Evolutionary conservation across 164 flowering plant genomes (phyloP).

Genomic region (Chimonanthus praecox): DNA sequence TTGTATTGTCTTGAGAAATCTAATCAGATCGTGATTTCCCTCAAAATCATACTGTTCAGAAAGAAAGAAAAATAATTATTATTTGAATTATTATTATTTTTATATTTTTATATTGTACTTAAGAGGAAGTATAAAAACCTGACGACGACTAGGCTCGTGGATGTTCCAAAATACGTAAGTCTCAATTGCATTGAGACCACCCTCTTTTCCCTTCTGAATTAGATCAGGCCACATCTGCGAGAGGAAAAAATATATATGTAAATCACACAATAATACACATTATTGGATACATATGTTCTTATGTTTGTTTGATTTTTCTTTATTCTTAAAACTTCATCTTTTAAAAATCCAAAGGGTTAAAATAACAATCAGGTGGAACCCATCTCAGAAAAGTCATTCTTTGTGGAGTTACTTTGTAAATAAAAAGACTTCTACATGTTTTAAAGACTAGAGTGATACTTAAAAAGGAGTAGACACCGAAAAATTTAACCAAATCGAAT

Average conservation of each 20-base stretch:
- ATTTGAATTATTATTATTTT: no score
- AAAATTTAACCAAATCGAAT: not conserved
- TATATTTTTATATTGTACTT: no score
- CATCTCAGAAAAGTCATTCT: no score
- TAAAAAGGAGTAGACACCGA: not conserved
- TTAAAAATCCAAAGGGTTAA: no score
- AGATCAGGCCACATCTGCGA: constrained; percentile 16
- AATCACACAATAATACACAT: no score
- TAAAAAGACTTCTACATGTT: not conserved
- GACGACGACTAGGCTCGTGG: constrained; percentile 15
- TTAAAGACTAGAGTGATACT: not conserved
- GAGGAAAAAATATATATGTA: not conserved
- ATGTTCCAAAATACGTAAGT: constrained; percentile 16
- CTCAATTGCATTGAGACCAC: constrained; percentile 16
- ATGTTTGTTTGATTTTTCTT: no score
- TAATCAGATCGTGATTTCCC: constrained; percentile 48
- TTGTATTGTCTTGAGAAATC: constrained; percentile 52
- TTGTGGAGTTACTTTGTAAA: no score
- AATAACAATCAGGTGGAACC: no score
- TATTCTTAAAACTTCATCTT: no score
- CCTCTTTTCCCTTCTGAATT: constrained; percentile 13
- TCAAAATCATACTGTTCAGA: constrained; percentile 38
- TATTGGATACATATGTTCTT: no score
- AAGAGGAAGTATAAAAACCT: not conserved
- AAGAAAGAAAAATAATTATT: no score